Evolutionary conservation across 306 rosid species (phyloP).

Genomic region (Gleditsia sinensis): DNA sequence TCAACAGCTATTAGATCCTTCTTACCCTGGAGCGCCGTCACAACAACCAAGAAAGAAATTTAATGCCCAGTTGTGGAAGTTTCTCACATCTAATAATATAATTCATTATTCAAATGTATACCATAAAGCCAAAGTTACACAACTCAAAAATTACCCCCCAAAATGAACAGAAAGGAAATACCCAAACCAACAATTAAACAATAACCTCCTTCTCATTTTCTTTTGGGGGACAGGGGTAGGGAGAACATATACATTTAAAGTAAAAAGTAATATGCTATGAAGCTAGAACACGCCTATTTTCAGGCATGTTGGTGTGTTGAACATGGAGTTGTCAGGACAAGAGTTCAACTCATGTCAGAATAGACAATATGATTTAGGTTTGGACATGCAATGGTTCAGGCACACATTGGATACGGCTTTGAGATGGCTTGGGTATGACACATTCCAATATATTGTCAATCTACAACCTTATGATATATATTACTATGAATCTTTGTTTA

Average conservation of each 20-base stretch:
- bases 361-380: neutral
- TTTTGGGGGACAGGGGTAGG: neutral
- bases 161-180: slow-evolving; percentile 2
- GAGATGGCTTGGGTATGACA: neutral
- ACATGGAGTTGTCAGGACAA: neutral
- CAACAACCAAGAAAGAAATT: slow-evolving; percentile 27
- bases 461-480: neutral
- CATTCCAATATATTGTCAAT: neutral
- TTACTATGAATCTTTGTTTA: neutral
- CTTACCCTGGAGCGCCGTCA: slow-evolving; percentile 66
- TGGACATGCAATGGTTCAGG: neutral
- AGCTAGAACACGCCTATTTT: neutral
- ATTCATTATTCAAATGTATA: neutral
- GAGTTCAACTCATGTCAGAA: too few species aligned
- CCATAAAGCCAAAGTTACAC: neutral
- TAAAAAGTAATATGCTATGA: neutral
- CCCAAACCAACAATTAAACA: slow-evolving; percentile 1
- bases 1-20: slow-evolving; percentile 78
- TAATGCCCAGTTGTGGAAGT: neutral
- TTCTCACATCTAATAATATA: slow-evolving; percentile 2
- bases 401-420: neutral
- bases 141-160: neutral
- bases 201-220: neutral
- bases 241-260: neutral
- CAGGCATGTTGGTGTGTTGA: neutral